These are phyloP conservation scores for Dictyostelium capitatum DNA, from an alignment of 78 protist species.

Conservation along the genomic window DNA sequence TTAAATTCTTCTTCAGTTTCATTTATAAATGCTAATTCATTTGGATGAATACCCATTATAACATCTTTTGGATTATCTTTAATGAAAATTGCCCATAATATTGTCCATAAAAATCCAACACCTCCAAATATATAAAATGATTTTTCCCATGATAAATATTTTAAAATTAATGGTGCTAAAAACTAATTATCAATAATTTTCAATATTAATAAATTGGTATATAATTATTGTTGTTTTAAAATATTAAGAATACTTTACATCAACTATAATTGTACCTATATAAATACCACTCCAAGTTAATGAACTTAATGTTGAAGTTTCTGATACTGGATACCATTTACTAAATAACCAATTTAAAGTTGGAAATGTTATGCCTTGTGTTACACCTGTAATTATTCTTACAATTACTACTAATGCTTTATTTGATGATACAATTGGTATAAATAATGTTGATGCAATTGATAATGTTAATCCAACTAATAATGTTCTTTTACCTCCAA, in stretches of 20 bases:
- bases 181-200: not conserved
- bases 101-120: constrained; percentile 10
- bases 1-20: not conserved
- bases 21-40: constrained; percentile 30
- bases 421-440: constrained; percentile 20
- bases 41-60: constrained; percentile 59
- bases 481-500: constrained; percentile 66
- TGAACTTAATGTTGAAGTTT: constrained; percentile 39
- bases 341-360: constrained; percentile 72
- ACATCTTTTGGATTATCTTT: constrained; percentile 57
- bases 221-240: not conserved
- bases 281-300: constrained; percentile 45
- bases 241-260: not conserved
- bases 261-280: constrained; percentile 28
- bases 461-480: constrained; percentile 36
- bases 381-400: constrained; percentile 47
- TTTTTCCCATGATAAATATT: not conserved
- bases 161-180: constrained; percentile 18
- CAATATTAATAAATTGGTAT: not conserved
- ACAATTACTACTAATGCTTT: constrained; percentile 13
- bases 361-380: constrained; percentile 53
- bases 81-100: constrained; percentile 34
- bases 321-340: constrained; percentile 46
- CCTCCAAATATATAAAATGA: constrained; percentile 52
- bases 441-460: not conserved